These are phyloP conservation scores for Pythium rhizo-oryzae DNA, from an alignment of 352 stramenopile species.

Conservation along the genomic window DNA sequence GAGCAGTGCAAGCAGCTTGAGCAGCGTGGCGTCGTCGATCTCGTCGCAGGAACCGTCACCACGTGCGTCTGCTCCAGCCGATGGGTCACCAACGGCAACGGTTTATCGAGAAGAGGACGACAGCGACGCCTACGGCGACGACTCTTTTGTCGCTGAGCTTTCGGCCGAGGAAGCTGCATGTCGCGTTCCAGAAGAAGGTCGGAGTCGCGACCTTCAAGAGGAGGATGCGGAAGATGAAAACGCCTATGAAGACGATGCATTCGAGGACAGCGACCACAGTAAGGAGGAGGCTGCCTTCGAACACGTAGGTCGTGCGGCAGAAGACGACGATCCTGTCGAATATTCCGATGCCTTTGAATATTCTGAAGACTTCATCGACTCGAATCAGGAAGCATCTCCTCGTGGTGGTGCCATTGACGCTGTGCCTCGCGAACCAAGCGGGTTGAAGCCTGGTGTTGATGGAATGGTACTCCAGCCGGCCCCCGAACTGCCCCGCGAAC, in stretches of 20 bases:
- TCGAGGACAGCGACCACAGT: conserved; percentile 8
- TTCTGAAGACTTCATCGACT: background rate
- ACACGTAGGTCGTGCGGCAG: background rate
- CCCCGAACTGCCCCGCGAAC: background rate
- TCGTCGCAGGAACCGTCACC: background rate
- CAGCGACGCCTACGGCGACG: background rate
- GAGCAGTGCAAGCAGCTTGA: background rate
- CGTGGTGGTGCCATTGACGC: too few species aligned
- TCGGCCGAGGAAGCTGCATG: background rate
- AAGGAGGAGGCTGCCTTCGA: background rate
- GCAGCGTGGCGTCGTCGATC: conserved; percentile 13
- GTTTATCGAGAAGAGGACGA: background rate
- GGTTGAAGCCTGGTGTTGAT: too few species aligned
- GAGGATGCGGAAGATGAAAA: background rate
- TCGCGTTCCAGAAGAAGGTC: background rate
- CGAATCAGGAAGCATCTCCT: background rate
- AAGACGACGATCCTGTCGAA: background rate
- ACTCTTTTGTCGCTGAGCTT: conserved; percentile 1
- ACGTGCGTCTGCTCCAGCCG: background rate
- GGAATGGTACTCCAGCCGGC: too few species aligned
- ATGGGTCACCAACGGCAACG: background rate
- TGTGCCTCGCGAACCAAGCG: too few species aligned
- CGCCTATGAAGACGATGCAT: conserved; percentile 17
- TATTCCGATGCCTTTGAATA: background rate
- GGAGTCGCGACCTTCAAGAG: background rate